Percentiles rank a stretch among this genome's conserved stretches.
phyloP scores from a whole-genome alignment of 2,329 filamentous ascomycete species.

The Pezicula radicicola region DNA sequence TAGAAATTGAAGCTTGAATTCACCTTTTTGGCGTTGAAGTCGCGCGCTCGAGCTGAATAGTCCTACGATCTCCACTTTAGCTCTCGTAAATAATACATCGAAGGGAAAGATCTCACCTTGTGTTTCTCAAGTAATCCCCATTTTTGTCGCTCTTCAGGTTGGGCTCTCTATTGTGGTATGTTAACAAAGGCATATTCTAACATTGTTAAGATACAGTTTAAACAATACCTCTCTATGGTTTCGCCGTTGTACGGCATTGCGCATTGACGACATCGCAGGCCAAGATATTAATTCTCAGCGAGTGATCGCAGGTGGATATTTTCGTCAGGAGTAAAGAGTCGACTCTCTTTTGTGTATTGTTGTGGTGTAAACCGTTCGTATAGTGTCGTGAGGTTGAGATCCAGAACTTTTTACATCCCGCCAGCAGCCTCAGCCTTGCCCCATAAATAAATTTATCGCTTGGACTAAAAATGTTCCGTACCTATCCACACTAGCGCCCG shows the following conservation, averaged over 20 bases:
- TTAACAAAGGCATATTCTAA: no score
- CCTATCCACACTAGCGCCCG: not conserved
- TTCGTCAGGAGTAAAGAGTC: not conserved
- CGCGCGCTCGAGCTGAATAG: slow-evolving; percentile 61
- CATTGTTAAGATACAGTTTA: no score
- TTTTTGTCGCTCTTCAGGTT: slow-evolving; percentile 78
- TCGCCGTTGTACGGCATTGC: slow-evolving; percentile 70
- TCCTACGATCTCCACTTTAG: slow-evolving; percentile 38
- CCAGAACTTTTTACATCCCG: not conserved
- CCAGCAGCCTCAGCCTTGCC: not conserved
- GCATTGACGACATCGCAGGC: slow-evolving; percentile 52
- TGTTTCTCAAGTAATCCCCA: slow-evolving; percentile 95
- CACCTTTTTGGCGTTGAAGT: slow-evolving; percentile 57
- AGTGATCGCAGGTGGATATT: no score
- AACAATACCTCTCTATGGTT: slow-evolving; percentile 65
- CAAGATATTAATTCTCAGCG: not conserved
- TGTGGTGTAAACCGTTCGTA: not conserved
- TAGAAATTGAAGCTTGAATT: no score
- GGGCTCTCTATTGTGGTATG: slow-evolving; percentile 53
- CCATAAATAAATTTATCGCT: not conserved
- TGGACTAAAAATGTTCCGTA: not conserved
- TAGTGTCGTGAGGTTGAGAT: not conserved
- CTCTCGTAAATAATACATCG: not conserved
- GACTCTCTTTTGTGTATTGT: not conserved
- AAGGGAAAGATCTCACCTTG: slow-evolving; percentile 54